These are phyloP conservation scores for Glycyrrhiza uralensis DNA, from an alignment of 306 rosid genomes.

Conservation along the genomic window DNA sequence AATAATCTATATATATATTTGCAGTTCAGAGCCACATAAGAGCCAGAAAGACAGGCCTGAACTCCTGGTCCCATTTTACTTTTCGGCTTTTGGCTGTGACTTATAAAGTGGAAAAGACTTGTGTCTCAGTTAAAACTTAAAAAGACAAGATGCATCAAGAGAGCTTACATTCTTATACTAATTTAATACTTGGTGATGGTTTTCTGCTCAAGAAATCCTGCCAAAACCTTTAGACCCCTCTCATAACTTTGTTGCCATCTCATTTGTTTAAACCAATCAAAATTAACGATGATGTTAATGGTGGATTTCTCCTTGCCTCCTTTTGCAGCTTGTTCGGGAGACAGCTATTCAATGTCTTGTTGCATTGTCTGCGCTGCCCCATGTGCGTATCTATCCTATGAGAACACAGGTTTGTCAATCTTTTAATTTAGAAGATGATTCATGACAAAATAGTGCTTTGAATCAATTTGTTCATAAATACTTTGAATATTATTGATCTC, in stretches of 20 bases:
- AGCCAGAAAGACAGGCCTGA: not conserved
- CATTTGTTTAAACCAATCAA: not conserved
- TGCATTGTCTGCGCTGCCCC: conserved; percentile 81
- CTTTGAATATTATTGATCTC: not conserved
- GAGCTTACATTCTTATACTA: not conserved
- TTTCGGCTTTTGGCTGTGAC: not conserved
- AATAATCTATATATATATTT: conserved; percentile 11
- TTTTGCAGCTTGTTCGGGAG: conserved; percentile 87
- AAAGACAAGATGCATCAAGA: not conserved
- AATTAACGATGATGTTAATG: conserved; percentile 11
- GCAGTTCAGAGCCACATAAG: not conserved
- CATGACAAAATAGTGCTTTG: not conserved
- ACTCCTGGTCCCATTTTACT: not conserved
- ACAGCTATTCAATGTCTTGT: conserved; percentile 81
- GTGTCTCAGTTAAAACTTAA: not conserved
- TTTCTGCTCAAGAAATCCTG: not conserved
- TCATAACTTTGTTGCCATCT: not conserved
- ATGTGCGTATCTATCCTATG: conserved; percentile 74
- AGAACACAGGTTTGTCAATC: conserved; percentile 63
- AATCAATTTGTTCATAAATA: not conserved
- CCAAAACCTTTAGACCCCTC: conserved; percentile 3
- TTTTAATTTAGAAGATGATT: conserved; percentile 11
- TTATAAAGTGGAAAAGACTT: not conserved
- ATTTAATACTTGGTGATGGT: not conserved
- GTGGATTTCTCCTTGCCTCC: conserved; percentile 5